Base-by-base conservation (phyloP, 2,329 filamentous ascomycete species). In the Scedosporium boydii region DNA sequence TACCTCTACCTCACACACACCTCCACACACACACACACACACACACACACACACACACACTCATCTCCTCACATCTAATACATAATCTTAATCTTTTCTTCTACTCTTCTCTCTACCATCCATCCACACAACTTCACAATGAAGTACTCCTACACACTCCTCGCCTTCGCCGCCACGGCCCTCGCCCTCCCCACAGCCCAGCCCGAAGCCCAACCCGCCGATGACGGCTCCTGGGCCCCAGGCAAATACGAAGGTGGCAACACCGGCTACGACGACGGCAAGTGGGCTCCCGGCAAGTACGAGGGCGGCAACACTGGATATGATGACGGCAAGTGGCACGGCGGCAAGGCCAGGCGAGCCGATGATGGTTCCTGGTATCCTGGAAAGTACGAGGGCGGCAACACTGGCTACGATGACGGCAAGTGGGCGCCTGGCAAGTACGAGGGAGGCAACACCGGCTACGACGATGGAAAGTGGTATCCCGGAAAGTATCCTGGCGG, bases 81-180 rank as follows among this genome's bases (percentile, higher is more conserved):
- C 29, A 34, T 34, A 34, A 34, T 34, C 29, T 34, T 34, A 34
- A 34, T 34, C 29, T 34, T 34, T 6, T 7, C 29, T 34, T 34
- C 7, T 7, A 34, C 29, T 34, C 29, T 34, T 34, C 29, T 34
- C 29, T 34, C 29, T 34, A 34, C 29, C 29, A 34, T 34, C 29
- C 29, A 34, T 34, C 29, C 29, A 34, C 6, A 34, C 29, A 34
- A 34, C 29, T 34, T 60, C 62, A 60, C 51, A 34, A 63, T 63
- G 62, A 46, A 38, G 42, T 68, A 62, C 63, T 65, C 63, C 14
- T 48, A 55, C 46, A 62, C 64, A 26, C 44, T 65, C 56, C n/a
- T 65, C 61, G 63, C 64, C 64, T 64, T 65, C 38, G 64, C 64
- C 57, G 64, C 60, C 26, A 64, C 63, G 59, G 63, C 61, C 41